A percentile compares a stretch with the other conserved stretches of the same genome.
Conservation (phyloP, 768 basidiomycete species). For the Dacryopinax spathularia region DNA sequence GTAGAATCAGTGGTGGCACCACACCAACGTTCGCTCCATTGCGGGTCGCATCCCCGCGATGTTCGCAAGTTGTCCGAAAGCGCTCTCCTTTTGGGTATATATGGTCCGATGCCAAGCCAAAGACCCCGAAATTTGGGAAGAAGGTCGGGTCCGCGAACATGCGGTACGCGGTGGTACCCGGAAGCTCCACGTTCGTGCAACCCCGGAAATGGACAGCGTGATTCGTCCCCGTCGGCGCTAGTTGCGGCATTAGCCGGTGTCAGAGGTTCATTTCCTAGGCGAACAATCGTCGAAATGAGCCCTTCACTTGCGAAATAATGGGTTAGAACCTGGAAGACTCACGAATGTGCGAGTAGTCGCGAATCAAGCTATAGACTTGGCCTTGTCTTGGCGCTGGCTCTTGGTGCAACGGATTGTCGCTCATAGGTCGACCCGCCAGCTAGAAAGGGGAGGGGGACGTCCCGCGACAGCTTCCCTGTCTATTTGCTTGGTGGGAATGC, state of each 20-base stretch:
- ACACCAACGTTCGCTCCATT: not conserved
- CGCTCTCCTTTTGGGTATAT: not conserved
- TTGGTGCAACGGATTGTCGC: not conserved
- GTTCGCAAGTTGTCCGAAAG: not conserved
- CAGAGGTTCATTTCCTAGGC: not conserved
- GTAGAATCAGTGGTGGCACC: not conserved
- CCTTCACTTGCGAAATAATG: not conserved
- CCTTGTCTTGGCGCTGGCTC: not conserved
- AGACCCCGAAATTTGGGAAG: slow-evolving; percentile 1
- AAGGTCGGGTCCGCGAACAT: not conserved
- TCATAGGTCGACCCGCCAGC: not conserved
- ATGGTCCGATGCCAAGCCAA: not conserved
- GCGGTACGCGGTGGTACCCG: not conserved
- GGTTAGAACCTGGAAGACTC: not conserved
- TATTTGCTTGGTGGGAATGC: not conserved
- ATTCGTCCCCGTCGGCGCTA: too few species aligned
- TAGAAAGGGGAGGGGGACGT: not conserved
- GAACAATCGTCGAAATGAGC: not conserved
- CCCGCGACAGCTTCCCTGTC: not conserved
- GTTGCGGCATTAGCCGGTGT: too few species aligned
- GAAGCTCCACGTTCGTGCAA: not conserved
- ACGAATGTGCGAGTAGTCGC: not conserved
- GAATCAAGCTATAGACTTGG: not conserved
- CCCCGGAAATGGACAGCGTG: not conserved
- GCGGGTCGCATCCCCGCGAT: not conserved